phyloP scores from a whole-genome alignment of 345 rosid genomes.

The Trapa bicornis region DNA sequence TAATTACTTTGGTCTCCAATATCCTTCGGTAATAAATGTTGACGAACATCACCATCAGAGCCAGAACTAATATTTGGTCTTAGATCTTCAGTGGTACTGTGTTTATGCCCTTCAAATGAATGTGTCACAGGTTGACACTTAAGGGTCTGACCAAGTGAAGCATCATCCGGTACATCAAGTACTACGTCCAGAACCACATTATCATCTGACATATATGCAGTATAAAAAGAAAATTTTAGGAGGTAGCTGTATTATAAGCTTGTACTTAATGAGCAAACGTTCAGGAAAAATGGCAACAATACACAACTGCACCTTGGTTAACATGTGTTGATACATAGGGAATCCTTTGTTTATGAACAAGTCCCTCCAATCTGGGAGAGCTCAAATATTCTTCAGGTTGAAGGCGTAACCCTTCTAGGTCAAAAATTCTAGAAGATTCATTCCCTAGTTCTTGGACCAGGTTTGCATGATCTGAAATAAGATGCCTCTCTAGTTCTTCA shows the following conservation, averaged over 20 bases:
- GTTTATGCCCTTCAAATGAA: constrained; percentile 30
- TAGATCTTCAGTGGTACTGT: constrained; percentile 24
- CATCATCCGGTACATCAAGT: constrained; percentile 43
- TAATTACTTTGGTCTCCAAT: constrained; percentile 63
- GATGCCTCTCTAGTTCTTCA: constrained; percentile 64
- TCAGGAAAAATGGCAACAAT: constrained; percentile 4
- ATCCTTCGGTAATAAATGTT: constrained; percentile 21
- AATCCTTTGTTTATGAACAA: constrained; percentile 55
- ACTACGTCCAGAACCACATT: constrained; percentile 48
- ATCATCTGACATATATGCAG: constrained; percentile 30
- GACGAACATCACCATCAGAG: constrained; percentile 22
- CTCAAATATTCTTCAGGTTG: constrained; percentile 50
- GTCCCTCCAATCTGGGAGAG: constrained; percentile 39
- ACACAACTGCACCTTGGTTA: constrained; percentile 24
- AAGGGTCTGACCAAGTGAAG: constrained; percentile 55
- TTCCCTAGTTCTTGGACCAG: constrained; percentile 30
- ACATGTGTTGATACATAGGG: constrained; percentile 35
- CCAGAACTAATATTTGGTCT: constrained; percentile 17
- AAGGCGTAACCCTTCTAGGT: constrained; percentile 54
- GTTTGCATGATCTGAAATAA: constrained; percentile 41
- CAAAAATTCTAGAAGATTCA: constrained; percentile 46
- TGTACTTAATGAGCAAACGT: neutral
- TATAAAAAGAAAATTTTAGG: neutral
- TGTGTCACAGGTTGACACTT: constrained; percentile 26
- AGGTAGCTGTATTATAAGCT: neutral